These are phyloP conservation scores for Oryza nivara DNA, from an alignment of 176 grass and related monocot genomes.

Conservation along the genomic window DNA sequence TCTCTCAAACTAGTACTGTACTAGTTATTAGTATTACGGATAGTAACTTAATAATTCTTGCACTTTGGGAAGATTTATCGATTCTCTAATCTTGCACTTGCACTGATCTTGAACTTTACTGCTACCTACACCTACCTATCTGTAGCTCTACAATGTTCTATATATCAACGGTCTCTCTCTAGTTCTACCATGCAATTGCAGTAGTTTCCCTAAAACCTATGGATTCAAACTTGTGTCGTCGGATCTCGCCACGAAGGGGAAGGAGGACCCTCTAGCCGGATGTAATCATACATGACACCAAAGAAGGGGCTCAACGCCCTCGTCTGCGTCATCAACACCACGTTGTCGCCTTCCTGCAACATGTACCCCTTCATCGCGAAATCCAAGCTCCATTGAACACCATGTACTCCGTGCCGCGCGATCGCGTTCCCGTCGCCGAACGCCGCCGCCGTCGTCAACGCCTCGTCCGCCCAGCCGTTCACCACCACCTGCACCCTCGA, in stretches of 20 bases:
- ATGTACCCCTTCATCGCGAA: slow-evolving; percentile 34
- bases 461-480: slow-evolving; percentile 2
- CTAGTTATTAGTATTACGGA: too few species aligned
- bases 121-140: too few species aligned
- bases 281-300: slow-evolving; percentile 69
- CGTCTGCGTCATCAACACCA: slow-evolving; percentile 48
- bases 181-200: too few species aligned
- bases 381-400: slow-evolving; percentile 53
- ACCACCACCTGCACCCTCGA: slow-evolving; percentile 49
- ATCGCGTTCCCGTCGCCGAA: slow-evolving; percentile 68
- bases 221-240: too few species aligned
- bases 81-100: too few species aligned
- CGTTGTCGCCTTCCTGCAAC: slow-evolving; percentile 51
- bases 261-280: slow-evolving; percentile 53
- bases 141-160: too few species aligned
- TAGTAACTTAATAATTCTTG: too few species aligned
- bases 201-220: too few species aligned
- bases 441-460: slow-evolving; percentile 33
- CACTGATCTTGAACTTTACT: too few species aligned
- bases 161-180: too few species aligned
- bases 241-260: slow-evolving; percentile 31
- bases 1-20: too few species aligned
- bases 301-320: slow-evolving; percentile 21
- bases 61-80: too few species aligned
- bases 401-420: slow-evolving; percentile 58